A percentile compares a stretch with the other conserved stretches of the same genome.
Conservation (phyloP, 441 rosid species). For the Lepidium campestre region DNA sequence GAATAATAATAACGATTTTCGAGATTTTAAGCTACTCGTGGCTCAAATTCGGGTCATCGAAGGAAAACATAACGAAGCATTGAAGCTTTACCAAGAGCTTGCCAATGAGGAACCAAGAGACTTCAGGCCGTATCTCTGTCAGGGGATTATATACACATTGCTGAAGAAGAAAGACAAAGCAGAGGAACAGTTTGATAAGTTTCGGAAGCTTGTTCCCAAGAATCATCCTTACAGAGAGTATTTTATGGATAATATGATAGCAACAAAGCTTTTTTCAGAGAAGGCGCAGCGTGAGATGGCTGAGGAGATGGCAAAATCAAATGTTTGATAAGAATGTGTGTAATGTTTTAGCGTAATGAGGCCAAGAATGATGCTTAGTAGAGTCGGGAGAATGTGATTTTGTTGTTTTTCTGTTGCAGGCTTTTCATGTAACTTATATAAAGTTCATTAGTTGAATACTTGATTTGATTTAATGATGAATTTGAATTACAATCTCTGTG, state of each 20-base stretch:
- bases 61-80: slow-evolving; percentile 52
- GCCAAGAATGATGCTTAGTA: slow-evolving; percentile 14
- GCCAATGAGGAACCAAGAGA: slow-evolving; percentile 71
- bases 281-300: slow-evolving; percentile 46
- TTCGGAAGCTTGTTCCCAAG: slow-evolving; percentile 59
- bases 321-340: slow-evolving; percentile 27
- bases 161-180: slow-evolving; percentile 59
- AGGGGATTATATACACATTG: slow-evolving; percentile 61
- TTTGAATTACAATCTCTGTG: neutral
- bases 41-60: slow-evolving; percentile 66
- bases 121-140: slow-evolving; percentile 75
- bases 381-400: neutral
- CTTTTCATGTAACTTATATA: neutral
- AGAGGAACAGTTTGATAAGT: slow-evolving; percentile 59
- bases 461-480: neutral
- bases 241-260: slow-evolving; percentile 57
- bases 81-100: slow-evolving; percentile 66
- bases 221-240: slow-evolving; percentile 62
- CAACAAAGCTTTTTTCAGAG: slow-evolving; percentile 48
- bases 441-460: slow-evolving; percentile 3
- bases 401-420: neutral
- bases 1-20: slow-evolving; percentile 38
- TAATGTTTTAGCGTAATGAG: neutral
- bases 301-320: slow-evolving; percentile 23
- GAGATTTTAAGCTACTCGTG: slow-evolving; percentile 59